Percentiles rank a stretch among this genome's conserved stretches.
phyloP scores from a whole-genome alignment of 495 filamentous ascomycete genomes.

The Copromyces sp. region DNA sequence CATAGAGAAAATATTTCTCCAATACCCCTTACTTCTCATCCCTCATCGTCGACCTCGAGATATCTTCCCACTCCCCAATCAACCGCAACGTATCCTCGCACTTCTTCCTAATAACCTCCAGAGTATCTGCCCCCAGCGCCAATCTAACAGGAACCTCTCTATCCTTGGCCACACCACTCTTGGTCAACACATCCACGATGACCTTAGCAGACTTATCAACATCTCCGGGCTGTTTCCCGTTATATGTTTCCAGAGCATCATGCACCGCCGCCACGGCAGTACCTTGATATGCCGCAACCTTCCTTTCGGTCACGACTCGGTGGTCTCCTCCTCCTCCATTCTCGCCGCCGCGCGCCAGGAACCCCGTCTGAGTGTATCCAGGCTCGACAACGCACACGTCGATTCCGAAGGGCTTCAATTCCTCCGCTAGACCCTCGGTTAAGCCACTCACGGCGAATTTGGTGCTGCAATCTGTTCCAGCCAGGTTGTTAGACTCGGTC shows the following conservation, averaged over 20 bases:
- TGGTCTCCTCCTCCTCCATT: constrained; percentile 11
- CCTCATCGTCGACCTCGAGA: constrained; percentile 11
- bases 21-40: background rate
- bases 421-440: constrained; percentile 29
- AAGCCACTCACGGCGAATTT: constrained; percentile 37
- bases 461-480: constrained; percentile 27
- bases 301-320: constrained; percentile 19
- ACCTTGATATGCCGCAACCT: constrained; percentile 18
- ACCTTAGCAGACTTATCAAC: constrained; percentile 32
- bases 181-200: constrained; percentile 37
- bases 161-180: constrained; percentile 26
- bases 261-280: constrained; percentile 14
- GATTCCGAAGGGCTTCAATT: constrained; percentile 36
- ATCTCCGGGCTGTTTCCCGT: constrained; percentile 34
- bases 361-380: constrained; percentile 33
- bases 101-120: constrained; percentile 22
- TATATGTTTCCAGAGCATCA: constrained; percentile 11
- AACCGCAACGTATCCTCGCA: constrained; percentile 20
- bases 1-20: background rate
- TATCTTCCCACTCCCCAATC: constrained; percentile 27
- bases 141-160: constrained; percentile 24
- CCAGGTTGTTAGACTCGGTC: background rate
- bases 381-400: constrained; percentile 38
- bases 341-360: constrained; percentile 10
- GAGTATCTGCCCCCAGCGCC: constrained; percentile 22